Evolutionary conservation across 2,329 filamentous ascomycete genomes (phyloP).

Genomic region (Epichloe elymi): DNA sequence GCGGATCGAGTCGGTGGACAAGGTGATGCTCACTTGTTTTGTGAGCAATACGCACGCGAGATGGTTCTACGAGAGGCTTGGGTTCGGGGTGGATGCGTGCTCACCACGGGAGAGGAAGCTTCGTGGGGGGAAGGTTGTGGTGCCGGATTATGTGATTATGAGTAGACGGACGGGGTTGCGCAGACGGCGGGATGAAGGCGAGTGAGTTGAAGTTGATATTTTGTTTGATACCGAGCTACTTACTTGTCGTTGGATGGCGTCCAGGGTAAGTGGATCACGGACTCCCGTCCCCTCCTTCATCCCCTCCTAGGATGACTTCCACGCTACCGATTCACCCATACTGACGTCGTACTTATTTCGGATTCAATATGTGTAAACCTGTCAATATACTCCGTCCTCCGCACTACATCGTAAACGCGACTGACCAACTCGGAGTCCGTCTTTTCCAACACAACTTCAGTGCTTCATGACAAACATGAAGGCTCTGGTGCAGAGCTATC

Average conservation of each 20-base stretch:
- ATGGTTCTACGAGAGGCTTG: slow-evolving; percentile 47
- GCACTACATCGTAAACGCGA: not conserved
- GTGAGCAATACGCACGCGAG: slow-evolving; percentile 43
- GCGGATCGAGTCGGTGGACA: slow-evolving; percentile 41
- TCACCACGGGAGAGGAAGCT: slow-evolving; percentile 41
- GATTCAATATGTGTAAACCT: too few relatives aligned
- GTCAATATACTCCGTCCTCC: too few relatives aligned
- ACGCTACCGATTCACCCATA: too few relatives aligned
- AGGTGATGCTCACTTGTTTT: slow-evolving; percentile 67
- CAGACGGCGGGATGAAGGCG: not conserved
- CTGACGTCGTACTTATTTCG: too few relatives aligned
- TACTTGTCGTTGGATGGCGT: too few relatives aligned
- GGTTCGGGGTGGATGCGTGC: slow-evolving; percentile 41
- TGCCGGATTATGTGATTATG: slow-evolving; percentile 47
- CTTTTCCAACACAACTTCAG: not conserved
- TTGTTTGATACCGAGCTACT: too few relatives aligned
- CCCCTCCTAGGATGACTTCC: too few relatives aligned
- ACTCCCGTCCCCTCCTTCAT: too few relatives aligned
- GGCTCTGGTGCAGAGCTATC: slow-evolving; percentile 38
- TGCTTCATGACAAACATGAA: slow-evolving; percentile 17
- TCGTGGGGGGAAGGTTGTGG: slow-evolving; percentile 38
- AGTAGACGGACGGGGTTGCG: slow-evolving; percentile 29
- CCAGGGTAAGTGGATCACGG: too few relatives aligned
- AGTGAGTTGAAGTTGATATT: not conserved
- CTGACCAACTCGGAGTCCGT: not conserved